Percentiles rank a stretch among this genome's conserved stretches.
Evolutionary conservation across 257 asterid species (phyloP).

Genomic region (Jacaranda copaia): DNA sequence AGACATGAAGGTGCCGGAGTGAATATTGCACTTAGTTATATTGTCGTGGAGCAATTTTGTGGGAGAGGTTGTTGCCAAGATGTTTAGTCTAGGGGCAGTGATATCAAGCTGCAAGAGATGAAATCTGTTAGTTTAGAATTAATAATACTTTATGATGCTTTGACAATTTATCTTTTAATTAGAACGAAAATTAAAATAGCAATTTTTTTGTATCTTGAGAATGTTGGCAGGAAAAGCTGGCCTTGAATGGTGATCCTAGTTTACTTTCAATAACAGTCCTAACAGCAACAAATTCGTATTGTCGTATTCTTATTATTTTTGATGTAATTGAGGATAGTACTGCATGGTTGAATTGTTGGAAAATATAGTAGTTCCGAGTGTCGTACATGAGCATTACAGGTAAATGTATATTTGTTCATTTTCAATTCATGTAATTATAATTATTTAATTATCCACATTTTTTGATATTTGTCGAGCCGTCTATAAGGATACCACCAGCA

Average conservation of each 20-base stretch:
- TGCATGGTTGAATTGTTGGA: constrained; percentile 18
- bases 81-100: too few species aligned
- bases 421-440: neutral
- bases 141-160: too few species aligned
- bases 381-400: constrained; percentile 27
- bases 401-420: neutral
- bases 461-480: constrained; percentile 28
- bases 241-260: constrained; percentile 50
- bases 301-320: constrained; percentile 29
- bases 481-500: constrained; percentile 24
- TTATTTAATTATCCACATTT: constrained; percentile 36
- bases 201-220: constrained; percentile 22
- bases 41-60: too few species aligned
- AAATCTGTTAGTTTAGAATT: too few species aligned
- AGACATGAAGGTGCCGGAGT: too few species aligned
- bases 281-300: constrained; percentile 33
- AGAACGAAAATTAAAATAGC: too few species aligned
- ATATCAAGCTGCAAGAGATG: too few species aligned
- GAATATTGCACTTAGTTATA: too few species aligned
- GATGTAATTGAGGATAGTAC: constrained; percentile 35
- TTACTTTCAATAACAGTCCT: constrained; percentile 30
- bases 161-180: too few species aligned
- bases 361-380: too few species aligned
- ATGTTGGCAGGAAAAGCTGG: constrained; percentile 43
- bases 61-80: too few species aligned